Evolutionary conservation across 306 rosid species (phyloP).

Genomic region (Vigna radiata): DNA sequence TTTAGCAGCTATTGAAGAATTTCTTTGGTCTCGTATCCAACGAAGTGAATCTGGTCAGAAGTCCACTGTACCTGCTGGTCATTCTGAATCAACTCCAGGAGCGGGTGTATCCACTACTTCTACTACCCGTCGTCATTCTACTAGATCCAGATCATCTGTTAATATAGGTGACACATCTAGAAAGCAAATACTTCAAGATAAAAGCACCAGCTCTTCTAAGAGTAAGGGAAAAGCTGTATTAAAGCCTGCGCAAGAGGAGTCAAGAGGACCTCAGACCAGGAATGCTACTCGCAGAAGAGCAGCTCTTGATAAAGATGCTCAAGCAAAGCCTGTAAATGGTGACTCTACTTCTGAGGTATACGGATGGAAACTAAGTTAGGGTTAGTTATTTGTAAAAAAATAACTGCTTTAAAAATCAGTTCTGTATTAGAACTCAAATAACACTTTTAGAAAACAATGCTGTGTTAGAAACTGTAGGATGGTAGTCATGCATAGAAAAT

Average conservation of each 20-base stretch:
- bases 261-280: slow-evolving; percentile 93
- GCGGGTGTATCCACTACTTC: slow-evolving; percentile 79
- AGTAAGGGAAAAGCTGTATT: slow-evolving; percentile 97
- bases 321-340: slow-evolving; percentile 72
- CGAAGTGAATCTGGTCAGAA: slow-evolving; percentile 86
- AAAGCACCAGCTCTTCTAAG: slow-evolving; percentile 81
- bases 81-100: slow-evolving; percentile 78
- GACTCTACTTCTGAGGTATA: slow-evolving; percentile 98
- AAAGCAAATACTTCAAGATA: slow-evolving; percentile 77
- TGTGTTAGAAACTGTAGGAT: neutral
- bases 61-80: slow-evolving; percentile 67
- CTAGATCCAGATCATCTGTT: slow-evolving; percentile 85
- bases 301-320: slow-evolving; percentile 85
- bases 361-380: neutral
- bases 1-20: slow-evolving; percentile 96
- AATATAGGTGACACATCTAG: slow-evolving; percentile 72
- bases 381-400: neutral
- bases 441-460: neutral
- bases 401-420: neutral
- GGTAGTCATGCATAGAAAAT: neutral
- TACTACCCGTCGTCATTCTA: slow-evolving; percentile 77
- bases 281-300: slow-evolving; percentile 88
- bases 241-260: slow-evolving; percentile 85
- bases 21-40: slow-evolving; percentile 97
- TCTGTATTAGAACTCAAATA: neutral